These are phyloP conservation scores for Trametes versicolor DNA, from an alignment of 1,284 basidiomycete genomes.

Conservation along the genomic window DNA sequence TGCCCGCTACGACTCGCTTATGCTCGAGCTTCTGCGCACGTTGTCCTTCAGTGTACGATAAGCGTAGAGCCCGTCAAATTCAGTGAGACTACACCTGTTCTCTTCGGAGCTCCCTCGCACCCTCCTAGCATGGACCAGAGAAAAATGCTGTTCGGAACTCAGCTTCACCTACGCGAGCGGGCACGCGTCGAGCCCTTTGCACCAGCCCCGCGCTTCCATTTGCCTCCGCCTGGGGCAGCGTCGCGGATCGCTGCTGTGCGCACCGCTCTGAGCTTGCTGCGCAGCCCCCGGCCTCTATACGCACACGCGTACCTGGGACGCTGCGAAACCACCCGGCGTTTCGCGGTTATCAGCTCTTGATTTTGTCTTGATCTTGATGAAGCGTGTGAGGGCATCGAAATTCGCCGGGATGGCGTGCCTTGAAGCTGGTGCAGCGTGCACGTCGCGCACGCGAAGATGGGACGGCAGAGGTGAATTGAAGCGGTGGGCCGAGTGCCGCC, in stretches of 20 bases:
- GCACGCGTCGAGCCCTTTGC: not conserved
- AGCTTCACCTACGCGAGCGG: not conserved
- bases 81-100: not conserved
- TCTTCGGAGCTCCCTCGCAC: not conserved
- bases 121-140: not conserved
- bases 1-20: not conserved
- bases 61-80: not conserved
- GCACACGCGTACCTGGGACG: not conserved
- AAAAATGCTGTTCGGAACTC: not conserved
- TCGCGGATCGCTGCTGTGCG: conserved; percentile 20
- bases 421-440: not conserved
- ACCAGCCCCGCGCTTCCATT: conserved; percentile 5
- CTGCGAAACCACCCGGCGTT: not conserved
- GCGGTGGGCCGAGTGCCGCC: conserved; percentile 5
- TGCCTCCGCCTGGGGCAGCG: not conserved
- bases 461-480: not conserved
- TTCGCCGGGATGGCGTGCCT: not conserved
- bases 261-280: not conserved
- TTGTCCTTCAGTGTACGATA: not conserved
- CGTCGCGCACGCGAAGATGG: not conserved
- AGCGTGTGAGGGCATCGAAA: not conserved
- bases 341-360: conserved; percentile 20
- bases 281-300: not conserved
- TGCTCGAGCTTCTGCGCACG: not conserved
- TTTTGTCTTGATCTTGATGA: conserved; percentile 14